Evolutionary conservation across 2,329 filamentous ascomycete genomes (phyloP), one percentile per base, ranked within the genome.

Genomic region (Epichloe amarillans): DNA sequence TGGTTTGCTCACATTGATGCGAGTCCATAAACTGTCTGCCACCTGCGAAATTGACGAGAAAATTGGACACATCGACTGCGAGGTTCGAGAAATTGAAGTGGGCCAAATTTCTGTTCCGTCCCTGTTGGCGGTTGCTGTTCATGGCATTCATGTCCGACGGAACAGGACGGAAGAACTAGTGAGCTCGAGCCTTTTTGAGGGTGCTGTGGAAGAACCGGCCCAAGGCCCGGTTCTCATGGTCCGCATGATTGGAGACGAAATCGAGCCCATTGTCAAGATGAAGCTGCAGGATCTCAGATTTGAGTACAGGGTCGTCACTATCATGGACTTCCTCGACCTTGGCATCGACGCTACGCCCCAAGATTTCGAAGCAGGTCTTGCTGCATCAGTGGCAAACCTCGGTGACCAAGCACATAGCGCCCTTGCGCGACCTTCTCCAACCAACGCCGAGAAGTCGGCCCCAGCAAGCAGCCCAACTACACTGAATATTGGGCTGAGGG

Each of bases 181-280:
- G 5, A 82, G 82, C 40, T 80, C 73, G 19, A 59, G 61, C 12
- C 46, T 57, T 11, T 11, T 60, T n/a, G 55, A 54, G 36, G 57
- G 58, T 6, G 54, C 61, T 40, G 63, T 57, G 17, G 62, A 64
- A 5, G 52, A 56, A 19, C 52, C 61, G 19, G 55, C 54, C 3
- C 58, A 55, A 40, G 57, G 60, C 4, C 67, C 69, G 1, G 87
- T 90, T 56, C 65, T 97, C 49, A 95, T 95, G 83, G 80, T 86
- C 53, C 80, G 93, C 47, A 86, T 95, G 69, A 86, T 98, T 56
- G 88, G 88, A 0, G 90, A 97, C 62, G 91, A 97, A 63, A 87
- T 94, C 69, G 91, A 97, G 56, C 91, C 94, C 0, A 82, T 88
- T 6, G 73, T 96, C 57, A 95, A 94, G 64, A 66, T 96, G 52